A percentile compares a stretch with the other conserved stretches of the same genome.
Evolutionary conservation across 208 protist genomes (phyloP).

Genomic region (Acanthamoeba sp.): DNA sequence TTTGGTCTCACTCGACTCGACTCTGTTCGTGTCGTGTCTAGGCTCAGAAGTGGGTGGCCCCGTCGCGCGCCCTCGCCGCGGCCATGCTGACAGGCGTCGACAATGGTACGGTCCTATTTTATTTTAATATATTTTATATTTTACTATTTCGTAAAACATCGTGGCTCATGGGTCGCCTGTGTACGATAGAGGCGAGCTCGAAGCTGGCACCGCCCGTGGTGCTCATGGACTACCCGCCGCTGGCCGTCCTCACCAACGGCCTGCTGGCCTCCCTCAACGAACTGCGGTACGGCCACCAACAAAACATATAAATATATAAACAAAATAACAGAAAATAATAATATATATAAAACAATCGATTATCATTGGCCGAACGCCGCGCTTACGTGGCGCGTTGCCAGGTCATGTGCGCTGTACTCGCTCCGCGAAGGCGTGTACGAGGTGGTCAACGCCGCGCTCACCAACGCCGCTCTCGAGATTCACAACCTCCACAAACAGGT

Average conservation of each 20-base stretch:
- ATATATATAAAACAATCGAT: no score
- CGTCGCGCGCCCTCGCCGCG: neutral
- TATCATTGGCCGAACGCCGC: no score
- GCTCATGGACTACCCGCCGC: constrained; percentile 70
- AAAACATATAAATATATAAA: no score
- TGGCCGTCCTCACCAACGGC: constrained; percentile 66
- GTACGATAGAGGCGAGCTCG: neutral
- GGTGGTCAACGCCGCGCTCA: constrained; percentile 25
- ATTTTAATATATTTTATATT: no score
- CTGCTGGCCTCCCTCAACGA: constrained; percentile 74
- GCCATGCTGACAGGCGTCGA: neutral
- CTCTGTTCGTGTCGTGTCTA: no score
- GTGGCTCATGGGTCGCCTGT: neutral
- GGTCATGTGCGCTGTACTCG: constrained; percentile 20
- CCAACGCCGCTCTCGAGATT: constrained; percentile 35
- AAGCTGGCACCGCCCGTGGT: constrained; percentile 46
- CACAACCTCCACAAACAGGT: constrained; percentile 48
- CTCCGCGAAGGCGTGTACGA: constrained; percentile 16
- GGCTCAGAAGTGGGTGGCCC: neutral
- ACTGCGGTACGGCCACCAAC: constrained; percentile 70
- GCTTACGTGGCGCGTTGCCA: neutral
- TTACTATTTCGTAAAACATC: neutral
- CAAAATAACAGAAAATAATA: no score
- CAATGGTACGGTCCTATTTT: neutral
- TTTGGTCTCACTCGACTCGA: no score